phyloP scores from a whole-genome alignment of 495 filamentous ascomycete species.

The Aspergillus homomorphus region DNA sequence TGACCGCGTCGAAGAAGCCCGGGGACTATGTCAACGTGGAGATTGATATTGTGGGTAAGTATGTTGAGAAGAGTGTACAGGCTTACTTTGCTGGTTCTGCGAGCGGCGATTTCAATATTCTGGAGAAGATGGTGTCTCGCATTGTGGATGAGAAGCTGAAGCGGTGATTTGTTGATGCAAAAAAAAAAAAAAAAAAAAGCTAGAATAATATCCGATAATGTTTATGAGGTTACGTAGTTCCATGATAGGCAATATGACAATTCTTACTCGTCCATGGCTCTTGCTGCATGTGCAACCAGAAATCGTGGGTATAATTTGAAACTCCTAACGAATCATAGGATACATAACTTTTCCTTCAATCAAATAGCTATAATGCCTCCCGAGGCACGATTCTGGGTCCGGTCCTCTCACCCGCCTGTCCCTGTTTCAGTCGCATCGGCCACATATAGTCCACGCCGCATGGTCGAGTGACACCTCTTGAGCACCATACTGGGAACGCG shows the following conservation, averaged over 20 bases:
- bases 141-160: constrained; percentile 72
- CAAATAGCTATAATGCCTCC: background rate
- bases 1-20: constrained; percentile 73
- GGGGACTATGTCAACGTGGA: constrained; percentile 94
- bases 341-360: background rate
- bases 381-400: background rate
- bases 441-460: background rate
- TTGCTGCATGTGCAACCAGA: constrained; percentile 1
- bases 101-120: constrained; percentile 56
- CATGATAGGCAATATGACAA: background rate
- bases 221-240: background rate
- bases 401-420: background rate
- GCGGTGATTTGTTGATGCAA: constrained; percentile 19
- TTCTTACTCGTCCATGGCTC: background rate
- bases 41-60: constrained; percentile 98
- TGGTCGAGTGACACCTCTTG: background rate
- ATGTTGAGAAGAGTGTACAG: constrained; percentile 88
- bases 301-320: constrained; percentile 4
- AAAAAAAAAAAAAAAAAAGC: background rate
- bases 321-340: constrained; percentile 3
- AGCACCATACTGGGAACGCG: background rate
- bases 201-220: background rate
- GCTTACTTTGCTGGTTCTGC: constrained; percentile 53
- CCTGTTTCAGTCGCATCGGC: background rate
- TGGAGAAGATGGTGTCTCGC: constrained; percentile 81